Base-by-base conservation (phyloP, 768 basidiomycete genomes). In the Ephemerocybe angulata region DNA sequence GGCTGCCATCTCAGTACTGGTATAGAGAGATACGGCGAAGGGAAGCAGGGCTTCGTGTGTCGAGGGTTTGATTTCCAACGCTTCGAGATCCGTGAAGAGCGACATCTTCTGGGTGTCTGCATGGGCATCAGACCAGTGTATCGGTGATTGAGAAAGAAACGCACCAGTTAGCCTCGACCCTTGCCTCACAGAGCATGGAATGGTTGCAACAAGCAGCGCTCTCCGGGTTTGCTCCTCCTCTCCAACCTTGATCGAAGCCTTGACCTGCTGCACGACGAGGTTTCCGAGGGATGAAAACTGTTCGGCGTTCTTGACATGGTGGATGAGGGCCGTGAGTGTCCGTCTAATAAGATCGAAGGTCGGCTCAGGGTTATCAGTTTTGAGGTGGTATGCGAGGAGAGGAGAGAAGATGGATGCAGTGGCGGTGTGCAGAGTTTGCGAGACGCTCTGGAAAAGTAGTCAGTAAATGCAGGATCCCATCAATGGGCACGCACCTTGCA, bases 391-490 rank as follows among this genome's bases (percentile, higher is more conserved):
- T 11, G 74, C 69, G 15, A 95, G 54, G 3, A 94, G 69, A 0
- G 81, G 76, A 2, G 68, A 59, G 12, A 93, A 70, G 37, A 94
- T 76, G 3, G 85, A 82, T 5, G 82, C 61, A 0, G 90, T 81
- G 49, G 83, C 78, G 1, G 90, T 90, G 65, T 96, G 93, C 27
- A 97, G 70, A 0, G 86, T 87, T 69, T 87, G 86, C 8, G 88
- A 86, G 46, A 90, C 85, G n/a, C 87, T 89, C 90, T 91, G 38
- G 21, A 41, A 59, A 35, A 55, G 44, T 28, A 30, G 13, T 46
- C 25, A 50, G 60, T 51, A 44, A 59, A 29, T 50, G 28, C 38
- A 42, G 50, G 53, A 44, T 37, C 48, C 41, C 46, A 22, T 5
- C 13, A 27, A 31, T 25, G 4, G 55, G 21, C 37, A 68, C 67